Evolutionary conservation across 164 flowering plant species (phyloP).

Genomic region (Santalum album): DNA sequence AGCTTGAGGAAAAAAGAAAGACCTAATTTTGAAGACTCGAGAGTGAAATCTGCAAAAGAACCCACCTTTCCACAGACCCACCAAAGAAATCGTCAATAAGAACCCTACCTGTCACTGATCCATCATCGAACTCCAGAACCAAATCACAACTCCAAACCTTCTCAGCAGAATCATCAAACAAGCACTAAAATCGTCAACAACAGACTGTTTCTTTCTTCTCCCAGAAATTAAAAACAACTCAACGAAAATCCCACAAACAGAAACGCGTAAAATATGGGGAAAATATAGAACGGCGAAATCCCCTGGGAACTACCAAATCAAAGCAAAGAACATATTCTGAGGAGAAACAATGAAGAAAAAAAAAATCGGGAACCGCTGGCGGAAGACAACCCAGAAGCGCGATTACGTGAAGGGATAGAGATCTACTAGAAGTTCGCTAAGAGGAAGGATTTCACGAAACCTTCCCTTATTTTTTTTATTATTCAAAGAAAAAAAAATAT

Average conservation of each 20-base stretch:
- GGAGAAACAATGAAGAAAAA: neutral
- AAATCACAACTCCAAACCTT: neutral
- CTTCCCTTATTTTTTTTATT: neutral
- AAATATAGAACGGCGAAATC: neutral
- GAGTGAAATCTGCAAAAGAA: neutral
- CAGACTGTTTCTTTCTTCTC: no score
- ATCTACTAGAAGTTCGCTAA: neutral
- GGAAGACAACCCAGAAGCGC: neutral
- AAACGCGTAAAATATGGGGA: neutral
- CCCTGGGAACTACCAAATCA: neutral
- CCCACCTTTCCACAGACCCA: neutral
- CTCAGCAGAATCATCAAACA: no score
- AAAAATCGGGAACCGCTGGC: no score
- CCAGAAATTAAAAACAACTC: neutral
- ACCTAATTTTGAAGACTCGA: neutral
- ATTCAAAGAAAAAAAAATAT: no score
- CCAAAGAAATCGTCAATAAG: neutral
- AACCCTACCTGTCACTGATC: slow-evolving; percentile 7
- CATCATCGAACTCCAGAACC: neutral
- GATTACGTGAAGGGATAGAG: neutral
- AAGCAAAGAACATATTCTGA: neutral
- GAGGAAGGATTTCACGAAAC: neutral
- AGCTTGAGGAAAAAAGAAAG: neutral
- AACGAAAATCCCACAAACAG: neutral
- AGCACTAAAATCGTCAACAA: no score